phyloP scores from a whole-genome alignment of 2,329 filamentous ascomycete species.

The Aspergillus alliaceus region DNA sequence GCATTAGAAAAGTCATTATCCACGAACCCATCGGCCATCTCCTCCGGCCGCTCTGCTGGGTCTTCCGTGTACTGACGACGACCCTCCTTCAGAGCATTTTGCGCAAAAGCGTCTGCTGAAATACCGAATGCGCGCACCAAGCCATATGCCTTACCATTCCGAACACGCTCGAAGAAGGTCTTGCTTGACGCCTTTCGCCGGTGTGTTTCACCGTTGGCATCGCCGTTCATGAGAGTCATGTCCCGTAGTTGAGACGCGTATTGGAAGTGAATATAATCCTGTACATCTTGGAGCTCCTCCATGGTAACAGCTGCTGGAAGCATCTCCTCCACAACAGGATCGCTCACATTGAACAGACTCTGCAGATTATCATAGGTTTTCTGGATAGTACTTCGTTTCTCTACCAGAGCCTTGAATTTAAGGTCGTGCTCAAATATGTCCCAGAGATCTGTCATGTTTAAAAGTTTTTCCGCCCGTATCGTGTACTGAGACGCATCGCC shows the following conservation, averaged over 20 bases:
- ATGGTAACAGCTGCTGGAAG: constrained; percentile 77
- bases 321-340: constrained; percentile 78
- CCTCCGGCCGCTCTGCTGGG: constrained; percentile 73
- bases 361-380: constrained; percentile 75
- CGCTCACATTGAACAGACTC: constrained; percentile 64
- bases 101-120: constrained; percentile 80
- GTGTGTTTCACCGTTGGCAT: constrained; percentile 65
- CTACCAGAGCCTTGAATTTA: constrained; percentile 88
- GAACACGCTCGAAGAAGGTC: constrained; percentile 78
- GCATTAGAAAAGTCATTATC: constrained; percentile 73
- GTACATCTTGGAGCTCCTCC: constrained; percentile 93
- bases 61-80: constrained; percentile 84
- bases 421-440: constrained; percentile 91
- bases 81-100: constrained; percentile 77
- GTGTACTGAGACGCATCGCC: constrained; percentile 71
- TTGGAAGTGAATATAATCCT: constrained; percentile 95
- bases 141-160: constrained; percentile 74
- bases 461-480: constrained; percentile 77
- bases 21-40: constrained; percentile 78
- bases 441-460: constrained; percentile 93
- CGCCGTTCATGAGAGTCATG: constrained; percentile 61
- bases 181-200: constrained; percentile 80
- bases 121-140: constrained; percentile 91
- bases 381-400: constrained; percentile 85
- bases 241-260: constrained; percentile 85